Base-by-base conservation (phyloP, 306 rosid genomes). In the Carpinus fangiana region DNA sequence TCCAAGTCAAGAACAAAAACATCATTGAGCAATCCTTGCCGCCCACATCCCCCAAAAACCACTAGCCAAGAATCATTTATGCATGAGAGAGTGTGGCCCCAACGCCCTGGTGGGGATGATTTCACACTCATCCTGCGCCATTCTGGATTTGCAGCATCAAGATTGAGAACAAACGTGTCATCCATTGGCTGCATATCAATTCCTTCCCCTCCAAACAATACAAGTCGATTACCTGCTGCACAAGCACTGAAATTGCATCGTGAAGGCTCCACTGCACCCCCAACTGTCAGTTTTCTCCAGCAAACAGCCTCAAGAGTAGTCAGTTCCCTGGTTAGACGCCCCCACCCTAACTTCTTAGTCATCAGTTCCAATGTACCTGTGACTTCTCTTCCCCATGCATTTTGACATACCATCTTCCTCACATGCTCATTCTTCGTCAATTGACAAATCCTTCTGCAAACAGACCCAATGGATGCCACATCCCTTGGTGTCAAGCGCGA, bases 181-280 rank as follows among this genome's bases (percentile, higher is more conserved):
- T 93, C 93, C 99, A 95, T 95, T 43, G 99, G 98, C 79, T 93
- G 98, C 99, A 91, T 91, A 82, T 93, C 91, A 43, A 90, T 96
- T 77, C 99, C 99, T 88, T 95, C 98, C 7, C 99, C 99, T 70
- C 99, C 99, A 82, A 95, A 95, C 76, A 95, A 68, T 11, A 95
- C 98, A n/a, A 95, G 93, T 28, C 98, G 83, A 70, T 95, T 93
- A 56, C 99, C 99, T 8, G 91, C 99, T 1, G 98, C 97, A 83
- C 98, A 95, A 70, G 98, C 98, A 80, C 98, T 91, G 86, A 95
- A 95, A 78, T 95, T 95, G 90, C 99, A 95, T 55, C 99, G 96
- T 23, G 97, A 91, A 61, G 99, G 99, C 90, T 90, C 96, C 73
- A 95, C 98, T 3, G 85, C 95, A 47, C 99, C 97, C 75, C 96